Percentiles rank a stretch among this genome's conserved stretches.
These are phyloP conservation scores for Zygosaccharomyces bailii DNA, from an alignment of 805 yeast genomes.

Conservation along the genomic window DNA sequence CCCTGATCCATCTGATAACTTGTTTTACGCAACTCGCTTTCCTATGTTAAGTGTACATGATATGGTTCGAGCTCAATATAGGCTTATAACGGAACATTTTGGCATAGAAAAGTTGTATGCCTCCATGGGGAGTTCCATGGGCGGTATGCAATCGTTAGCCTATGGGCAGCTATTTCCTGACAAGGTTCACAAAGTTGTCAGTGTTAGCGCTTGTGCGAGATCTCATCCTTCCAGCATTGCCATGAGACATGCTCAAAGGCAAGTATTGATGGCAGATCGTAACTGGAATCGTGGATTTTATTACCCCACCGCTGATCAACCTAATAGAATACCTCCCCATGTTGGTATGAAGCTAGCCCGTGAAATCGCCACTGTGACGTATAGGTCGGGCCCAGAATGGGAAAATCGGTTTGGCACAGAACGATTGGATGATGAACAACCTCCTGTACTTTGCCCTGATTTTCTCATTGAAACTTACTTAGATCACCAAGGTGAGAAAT, in stretches of 20 bases:
- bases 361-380: slow-evolving; percentile 90
- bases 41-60: slow-evolving; percentile 84
- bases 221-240: slow-evolving; percentile 95
- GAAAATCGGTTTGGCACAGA: slow-evolving; percentile 87
- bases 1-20: slow-evolving; percentile 60
- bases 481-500: slow-evolving; percentile 94
- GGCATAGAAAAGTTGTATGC: slow-evolving; percentile 67
- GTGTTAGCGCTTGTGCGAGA: slow-evolving; percentile 90
- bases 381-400: slow-evolving; percentile 97
- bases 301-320: slow-evolving; percentile 46
- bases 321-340: slow-evolving; percentile 72
- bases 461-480: slow-evolving; percentile 87
- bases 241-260: slow-evolving; percentile 88
- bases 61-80: slow-evolving; percentile 85
- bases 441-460: slow-evolving; percentile 91
- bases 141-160: slow-evolving; percentile 97
- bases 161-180: slow-evolving; percentile 81
- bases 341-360: slow-evolving; percentile 92
- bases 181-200: slow-evolving; percentile 64
- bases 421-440: slow-evolving; percentile 70
- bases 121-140: slow-evolving; percentile 89
- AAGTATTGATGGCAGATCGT: slow-evolving; percentile 90
- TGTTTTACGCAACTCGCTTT: slow-evolving; percentile 78
- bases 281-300: slow-evolving; percentile 91
- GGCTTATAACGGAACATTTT: slow-evolving; percentile 59